Conservation (phyloP, 495 filamentous ascomycete species). For the Echria macrotheca region DNA sequence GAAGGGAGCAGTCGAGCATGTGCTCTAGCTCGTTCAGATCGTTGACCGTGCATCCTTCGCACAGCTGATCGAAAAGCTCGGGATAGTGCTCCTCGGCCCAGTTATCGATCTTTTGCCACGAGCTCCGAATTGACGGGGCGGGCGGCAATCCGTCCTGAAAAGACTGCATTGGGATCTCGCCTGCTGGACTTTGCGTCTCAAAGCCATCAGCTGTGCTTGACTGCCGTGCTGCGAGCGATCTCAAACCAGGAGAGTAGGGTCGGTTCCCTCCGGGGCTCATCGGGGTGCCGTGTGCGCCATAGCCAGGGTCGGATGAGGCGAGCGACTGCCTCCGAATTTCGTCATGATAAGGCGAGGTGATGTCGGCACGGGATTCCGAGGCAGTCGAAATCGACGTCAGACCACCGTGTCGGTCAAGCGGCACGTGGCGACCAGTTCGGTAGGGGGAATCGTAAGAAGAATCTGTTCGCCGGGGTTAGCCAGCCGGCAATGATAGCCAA, state of each 20-base stretch:
- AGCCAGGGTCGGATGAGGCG: constrained; percentile 38
- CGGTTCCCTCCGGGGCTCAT: constrained; percentile 57
- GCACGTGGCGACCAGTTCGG: constrained; percentile 74
- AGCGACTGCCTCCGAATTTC: constrained; percentile 54
- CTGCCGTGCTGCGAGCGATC: constrained; percentile 61
- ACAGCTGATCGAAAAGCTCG: constrained; percentile 87
- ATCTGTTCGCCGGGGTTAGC: too few species aligned
- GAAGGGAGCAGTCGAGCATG: constrained; percentile 89
- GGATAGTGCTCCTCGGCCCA: constrained; percentile 95
- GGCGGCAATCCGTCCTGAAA: constrained; percentile 90
- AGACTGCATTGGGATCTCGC: constrained; percentile 94
- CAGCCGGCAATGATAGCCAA: too few species aligned
- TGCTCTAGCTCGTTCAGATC: constrained; percentile 97
- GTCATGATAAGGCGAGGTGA: constrained; percentile 69
- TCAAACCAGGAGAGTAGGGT: constrained; percentile 88
- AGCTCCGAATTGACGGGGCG: constrained; percentile 78
- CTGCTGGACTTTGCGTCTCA: constrained; percentile 57
- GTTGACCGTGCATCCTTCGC: constrained; percentile 85
- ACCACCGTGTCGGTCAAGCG: constrained; percentile 60
- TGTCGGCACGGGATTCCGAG: constrained; percentile 69
- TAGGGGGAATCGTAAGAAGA: constrained; percentile 82
- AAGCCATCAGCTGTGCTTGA: constrained; percentile 56
- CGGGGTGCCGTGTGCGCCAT: constrained; percentile 30
- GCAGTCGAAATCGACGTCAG: constrained; percentile 76
- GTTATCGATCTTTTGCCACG: constrained; percentile 86